Percentiles rank a stretch among this genome's conserved stretches.
These are phyloP conservation scores for Globomyces pollinis-pini DNA, from an alignment of 192 early-diverging fungal species.

Conservation along the genomic window DNA sequence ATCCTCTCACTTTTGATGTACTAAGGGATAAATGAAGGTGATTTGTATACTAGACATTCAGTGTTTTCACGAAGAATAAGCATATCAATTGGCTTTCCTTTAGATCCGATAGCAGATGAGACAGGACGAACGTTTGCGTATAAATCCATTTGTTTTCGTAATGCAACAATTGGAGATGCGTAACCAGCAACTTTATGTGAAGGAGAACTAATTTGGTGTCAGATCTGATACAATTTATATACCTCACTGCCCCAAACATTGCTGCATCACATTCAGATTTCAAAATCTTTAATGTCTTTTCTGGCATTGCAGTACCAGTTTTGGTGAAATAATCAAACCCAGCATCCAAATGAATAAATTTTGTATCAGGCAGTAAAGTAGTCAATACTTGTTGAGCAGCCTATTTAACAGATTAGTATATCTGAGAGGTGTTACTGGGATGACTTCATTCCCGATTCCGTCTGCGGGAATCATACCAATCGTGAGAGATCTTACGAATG, in stretches of 20 bases:
- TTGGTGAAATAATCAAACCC: slow-evolving; percentile 95
- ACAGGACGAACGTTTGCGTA: slow-evolving; percentile 98
- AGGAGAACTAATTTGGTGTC: slow-evolving; percentile 54
- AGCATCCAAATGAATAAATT: slow-evolving; percentile 80
- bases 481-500: slow-evolving; percentile 41
- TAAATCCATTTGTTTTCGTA: slow-evolving; percentile 89
- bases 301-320: slow-evolving; percentile 85
- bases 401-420: too few relatives aligned
- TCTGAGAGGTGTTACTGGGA: slow-evolving; percentile 95
- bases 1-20: slow-evolving; percentile 77
- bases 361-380: slow-evolving; percentile 45
- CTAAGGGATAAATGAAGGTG: slow-evolving; percentile 26
- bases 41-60: slow-evolving; percentile 81
- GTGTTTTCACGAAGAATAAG: slow-evolving; percentile 97
- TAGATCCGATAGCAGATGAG: slow-evolving; percentile 48
- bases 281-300: slow-evolving; percentile 72
- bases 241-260: slow-evolving; percentile 94
- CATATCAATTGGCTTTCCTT: slow-evolving; percentile 80
- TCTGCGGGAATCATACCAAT: slow-evolving; percentile 95
- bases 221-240: slow-evolving; percentile 4
- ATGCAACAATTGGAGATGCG: slow-evolving; percentile 93
- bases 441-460: slow-evolving; percentile 94
- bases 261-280: slow-evolving; percentile 85
- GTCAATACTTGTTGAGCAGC: slow-evolving; percentile 66
- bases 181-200: slow-evolving; percentile 98